Conservation (phyloP, 2,329 filamentous ascomycete genomes). For the Akanthomyces dipterigenus region DNA sequence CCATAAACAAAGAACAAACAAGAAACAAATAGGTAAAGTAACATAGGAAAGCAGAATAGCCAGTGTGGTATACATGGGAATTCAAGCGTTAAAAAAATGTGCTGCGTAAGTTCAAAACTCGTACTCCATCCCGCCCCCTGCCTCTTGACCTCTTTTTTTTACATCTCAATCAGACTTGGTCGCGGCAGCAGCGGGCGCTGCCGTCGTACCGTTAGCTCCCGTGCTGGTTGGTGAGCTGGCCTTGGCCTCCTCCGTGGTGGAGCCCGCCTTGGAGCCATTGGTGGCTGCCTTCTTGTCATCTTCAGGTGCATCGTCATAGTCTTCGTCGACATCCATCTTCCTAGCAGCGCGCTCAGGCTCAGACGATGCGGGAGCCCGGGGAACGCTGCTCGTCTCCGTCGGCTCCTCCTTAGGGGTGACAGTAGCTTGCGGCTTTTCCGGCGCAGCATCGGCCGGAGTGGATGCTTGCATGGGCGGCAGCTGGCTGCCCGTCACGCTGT, state of each 20-base stretch:
- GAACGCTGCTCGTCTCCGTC: conserved; percentile 32
- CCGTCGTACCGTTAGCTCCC: conserved; percentile 36
- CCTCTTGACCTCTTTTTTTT: conserved; percentile 9
- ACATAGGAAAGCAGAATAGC: conserved; percentile 9
- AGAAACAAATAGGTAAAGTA: conserved; percentile 8
- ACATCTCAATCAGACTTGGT: conserved; percentile 40
- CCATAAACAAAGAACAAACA: conserved; percentile 11
- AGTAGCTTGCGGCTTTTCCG: conserved; percentile 37
- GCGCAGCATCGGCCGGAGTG: conserved; percentile 41
- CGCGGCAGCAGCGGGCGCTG: conserved; percentile 28
- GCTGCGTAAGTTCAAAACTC: conserved; percentile 7
- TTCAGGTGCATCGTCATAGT: conserved; percentile 92
- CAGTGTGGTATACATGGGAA: conserved; percentile 14
- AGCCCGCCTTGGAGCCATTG: conserved; percentile 39
- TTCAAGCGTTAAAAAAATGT: conserved; percentile 11
- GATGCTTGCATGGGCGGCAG: conserved; percentile 53
- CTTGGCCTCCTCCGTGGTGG: conserved; percentile 46
- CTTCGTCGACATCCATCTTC: conserved; percentile 95
- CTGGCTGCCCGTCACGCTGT: conserved; percentile 45
- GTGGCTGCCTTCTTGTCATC: conserved; percentile 62
- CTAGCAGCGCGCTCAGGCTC: conserved; percentile 79
- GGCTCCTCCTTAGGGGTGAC: conserved; percentile 53
- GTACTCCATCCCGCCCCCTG: not conserved
- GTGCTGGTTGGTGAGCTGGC: conserved; percentile 40
- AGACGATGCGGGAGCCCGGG: conserved; percentile 40